Evolutionary conservation across 2,329 filamentous ascomycete species (phyloP).

Genomic region (Dactylella cylindrospora): DNA sequence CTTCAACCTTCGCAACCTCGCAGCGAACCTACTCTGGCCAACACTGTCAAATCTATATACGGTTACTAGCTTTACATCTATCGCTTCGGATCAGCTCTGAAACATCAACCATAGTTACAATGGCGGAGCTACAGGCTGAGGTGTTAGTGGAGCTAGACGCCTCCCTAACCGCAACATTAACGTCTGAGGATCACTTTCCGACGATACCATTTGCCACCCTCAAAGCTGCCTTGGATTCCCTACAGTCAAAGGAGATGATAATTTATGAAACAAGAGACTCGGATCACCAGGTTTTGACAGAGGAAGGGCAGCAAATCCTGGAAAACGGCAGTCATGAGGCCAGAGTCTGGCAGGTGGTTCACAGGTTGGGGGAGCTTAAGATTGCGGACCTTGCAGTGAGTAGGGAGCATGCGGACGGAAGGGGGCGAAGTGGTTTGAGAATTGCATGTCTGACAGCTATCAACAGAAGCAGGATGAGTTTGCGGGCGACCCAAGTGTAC

Average conservation of each 20-base stretch:
- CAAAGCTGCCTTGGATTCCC: constrained; percentile 84
- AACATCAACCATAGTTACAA: constrained; percentile 12
- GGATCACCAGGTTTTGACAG: constrained; percentile 74
- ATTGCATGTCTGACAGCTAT: neutral
- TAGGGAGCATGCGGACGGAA: neutral
- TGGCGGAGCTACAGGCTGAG: constrained; percentile 62
- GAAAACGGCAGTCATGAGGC: constrained; percentile 78
- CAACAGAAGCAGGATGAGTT: constrained; percentile 33
- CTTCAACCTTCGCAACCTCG: constrained; percentile 9
- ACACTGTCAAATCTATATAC: too few species aligned
- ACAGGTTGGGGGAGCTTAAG: constrained; percentile 73
- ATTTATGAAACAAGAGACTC: constrained; percentile 78
- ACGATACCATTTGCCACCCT: constrained; percentile 66
- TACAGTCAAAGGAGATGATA: constrained; percentile 82
- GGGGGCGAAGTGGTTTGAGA: neutral
- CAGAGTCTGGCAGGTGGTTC: constrained; percentile 74
- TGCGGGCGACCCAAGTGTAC: constrained; percentile 52
- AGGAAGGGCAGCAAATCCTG: constrained; percentile 71
- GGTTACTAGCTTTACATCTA: too few species aligned
- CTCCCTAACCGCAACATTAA: constrained; percentile 60
- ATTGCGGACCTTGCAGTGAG: constrained; percentile 66
- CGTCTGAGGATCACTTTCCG: constrained; percentile 71
- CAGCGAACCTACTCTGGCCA: too few species aligned
- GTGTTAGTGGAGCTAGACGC: constrained; percentile 68
- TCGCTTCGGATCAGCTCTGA: constrained; percentile 3